These are phyloP conservation scores for Pythium monospermum DNA, from an alignment of 352 stramenopile genomes.

Conservation along the genomic window DNA sequence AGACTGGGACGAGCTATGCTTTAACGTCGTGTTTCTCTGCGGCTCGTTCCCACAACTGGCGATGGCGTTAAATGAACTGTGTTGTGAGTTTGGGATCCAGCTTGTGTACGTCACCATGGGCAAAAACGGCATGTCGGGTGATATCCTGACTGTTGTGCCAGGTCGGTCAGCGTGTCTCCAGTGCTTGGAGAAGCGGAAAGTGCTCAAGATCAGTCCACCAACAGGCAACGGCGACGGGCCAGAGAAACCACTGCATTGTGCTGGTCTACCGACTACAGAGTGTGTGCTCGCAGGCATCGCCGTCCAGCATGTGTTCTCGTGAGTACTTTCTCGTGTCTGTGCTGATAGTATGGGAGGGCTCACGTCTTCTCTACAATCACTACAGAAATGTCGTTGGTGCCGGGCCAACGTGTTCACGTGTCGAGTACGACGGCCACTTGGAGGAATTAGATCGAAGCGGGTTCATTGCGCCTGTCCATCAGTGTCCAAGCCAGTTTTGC, in stretches of 20 bases:
- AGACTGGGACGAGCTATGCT: slow-evolving; percentile 10
- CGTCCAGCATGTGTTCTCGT: slow-evolving; percentile 37
- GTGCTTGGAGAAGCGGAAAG: slow-evolving; percentile 41
- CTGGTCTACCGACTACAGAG: slow-evolving; percentile 33
- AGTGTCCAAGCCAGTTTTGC: slow-evolving; percentile 31
- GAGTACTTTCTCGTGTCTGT: not conserved
- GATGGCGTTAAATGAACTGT: slow-evolving; percentile 38
- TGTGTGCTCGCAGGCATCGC: slow-evolving; percentile 43
- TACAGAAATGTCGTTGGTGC: slow-evolving; percentile 18
- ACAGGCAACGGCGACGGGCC: not conserved
- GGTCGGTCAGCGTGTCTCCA: slow-evolving; percentile 38
- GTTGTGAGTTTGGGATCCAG: slow-evolving; percentile 27
- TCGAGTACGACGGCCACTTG: slow-evolving; percentile 43
- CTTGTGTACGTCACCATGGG: slow-evolving; percentile 31
- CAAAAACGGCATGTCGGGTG: slow-evolving; percentile 32
- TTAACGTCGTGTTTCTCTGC: slow-evolving; percentile 35
- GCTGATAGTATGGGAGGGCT: not conserved
- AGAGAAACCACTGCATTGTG: not conserved
- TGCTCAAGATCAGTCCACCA: slow-evolving; percentile 21
- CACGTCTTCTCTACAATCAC: too few relatives aligned
- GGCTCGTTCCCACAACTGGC: slow-evolving; percentile 22
- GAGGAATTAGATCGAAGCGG: slow-evolving; percentile 45
- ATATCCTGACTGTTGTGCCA: slow-evolving; percentile 30
- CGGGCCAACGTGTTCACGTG: slow-evolving; percentile 29
- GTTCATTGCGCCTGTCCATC: slow-evolving; percentile 31